These are phyloP conservation scores for Theobroma grandiflorum DNA, from an alignment of 441 rosid genomes.

Conservation along the genomic window DNA sequence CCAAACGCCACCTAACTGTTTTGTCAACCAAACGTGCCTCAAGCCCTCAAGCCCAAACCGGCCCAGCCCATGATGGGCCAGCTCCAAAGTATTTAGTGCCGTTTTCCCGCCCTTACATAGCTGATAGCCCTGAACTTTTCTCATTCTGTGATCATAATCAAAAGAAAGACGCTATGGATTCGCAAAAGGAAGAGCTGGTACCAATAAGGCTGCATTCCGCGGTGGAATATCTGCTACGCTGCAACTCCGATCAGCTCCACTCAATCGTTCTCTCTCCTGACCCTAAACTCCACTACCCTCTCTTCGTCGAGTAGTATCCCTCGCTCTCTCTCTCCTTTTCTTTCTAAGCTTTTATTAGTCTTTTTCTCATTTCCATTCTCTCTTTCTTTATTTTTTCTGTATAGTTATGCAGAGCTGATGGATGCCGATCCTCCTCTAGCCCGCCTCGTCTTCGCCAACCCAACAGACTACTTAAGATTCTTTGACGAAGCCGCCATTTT, in stretches of 20 bases:
- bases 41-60: neutral
- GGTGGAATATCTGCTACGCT: conserved; percentile 64
- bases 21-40: too few species aligned
- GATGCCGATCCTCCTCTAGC: conserved; percentile 71
- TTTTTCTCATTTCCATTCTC: neutral
- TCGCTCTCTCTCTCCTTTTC: neutral
- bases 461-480: conserved; percentile 56
- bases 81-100: neutral
- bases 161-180: conserved; percentile 17
- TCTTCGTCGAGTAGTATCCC: conserved; percentile 62
- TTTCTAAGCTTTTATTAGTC: neutral
- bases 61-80: neutral
- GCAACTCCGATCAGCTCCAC: conserved; percentile 67
- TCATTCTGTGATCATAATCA: neutral
- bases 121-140: neutral
- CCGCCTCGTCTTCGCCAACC: conserved; percentile 65
- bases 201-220: conserved; percentile 43
- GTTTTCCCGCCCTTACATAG: neutral
- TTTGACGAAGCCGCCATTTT: conserved; percentile 78
- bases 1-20: too few species aligned
- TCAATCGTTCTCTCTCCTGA: conserved; percentile 68
- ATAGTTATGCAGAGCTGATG: conserved; percentile 79
- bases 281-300: conserved; percentile 84
- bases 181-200: conserved; percentile 42
- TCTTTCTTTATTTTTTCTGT: neutral